These are phyloP conservation scores for Cudoniella acicularis DNA, from an alignment of 495 filamentous ascomycete genomes.

Conservation along the genomic window DNA sequence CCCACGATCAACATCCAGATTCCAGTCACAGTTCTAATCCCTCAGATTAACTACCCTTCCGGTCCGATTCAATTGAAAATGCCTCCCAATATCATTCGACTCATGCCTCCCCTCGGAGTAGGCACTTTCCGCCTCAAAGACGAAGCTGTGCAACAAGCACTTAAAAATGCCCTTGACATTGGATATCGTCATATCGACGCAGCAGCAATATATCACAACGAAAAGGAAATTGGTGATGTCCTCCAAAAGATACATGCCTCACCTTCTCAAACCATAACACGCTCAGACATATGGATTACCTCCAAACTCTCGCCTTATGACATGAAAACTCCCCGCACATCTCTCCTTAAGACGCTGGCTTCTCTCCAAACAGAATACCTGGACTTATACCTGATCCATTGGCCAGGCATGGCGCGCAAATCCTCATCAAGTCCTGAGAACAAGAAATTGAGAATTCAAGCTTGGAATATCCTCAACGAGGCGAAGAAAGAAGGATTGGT, in stretches of 20 bases:
- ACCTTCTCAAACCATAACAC: conserved; percentile 27
- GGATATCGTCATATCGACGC: conserved; percentile 19
- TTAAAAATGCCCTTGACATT: neutral
- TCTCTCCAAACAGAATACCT: conserved; percentile 70
- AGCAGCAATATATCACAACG: conserved; percentile 10
- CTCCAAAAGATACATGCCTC: conserved; percentile 1
- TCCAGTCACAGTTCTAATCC: too few relatives aligned
- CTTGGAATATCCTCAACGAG: conserved; percentile 1
- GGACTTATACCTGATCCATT: conserved; percentile 75
- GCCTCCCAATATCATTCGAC: neutral
- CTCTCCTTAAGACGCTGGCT: conserved; percentile 63
- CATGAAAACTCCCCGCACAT: conserved; percentile 61
- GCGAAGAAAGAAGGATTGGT: conserved; percentile 44
- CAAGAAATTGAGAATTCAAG: neutral
- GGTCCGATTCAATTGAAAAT: neutral
- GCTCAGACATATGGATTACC: conserved; percentile 75
- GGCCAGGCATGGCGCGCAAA: conserved; percentile 43
- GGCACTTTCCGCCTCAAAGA: conserved; percentile 5
- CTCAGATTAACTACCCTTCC: too few relatives aligned
- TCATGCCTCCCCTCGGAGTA: neutral
- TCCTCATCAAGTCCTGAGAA: neutral
- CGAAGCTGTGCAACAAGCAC: neutral
- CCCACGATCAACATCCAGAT: too few relatives aligned
- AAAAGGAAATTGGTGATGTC: conserved; percentile 6
- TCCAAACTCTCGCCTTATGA: conserved; percentile 74